Conservation (phyloP, 2,329 filamentous ascomycete genomes). For the Pseudocercospora crystallina region DNA sequence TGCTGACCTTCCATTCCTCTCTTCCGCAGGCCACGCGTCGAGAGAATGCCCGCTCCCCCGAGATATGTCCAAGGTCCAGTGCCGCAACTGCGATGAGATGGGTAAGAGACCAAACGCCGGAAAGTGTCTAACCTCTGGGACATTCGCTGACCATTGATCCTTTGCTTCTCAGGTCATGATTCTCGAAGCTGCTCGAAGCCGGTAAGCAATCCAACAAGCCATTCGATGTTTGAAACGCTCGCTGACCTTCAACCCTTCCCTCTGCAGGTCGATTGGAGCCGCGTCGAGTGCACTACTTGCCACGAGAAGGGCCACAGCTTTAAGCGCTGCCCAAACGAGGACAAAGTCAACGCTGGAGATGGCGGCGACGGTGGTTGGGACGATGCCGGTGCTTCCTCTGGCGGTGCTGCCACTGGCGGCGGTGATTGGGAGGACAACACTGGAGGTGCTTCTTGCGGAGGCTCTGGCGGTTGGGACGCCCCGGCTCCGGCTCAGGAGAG, state of each 20-base stretch:
- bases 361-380: constrained; percentile 14
- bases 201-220: constrained; percentile 4
- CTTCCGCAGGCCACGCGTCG: too few relatives aligned
- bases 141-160: too few relatives aligned
- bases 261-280: constrained; percentile 36
- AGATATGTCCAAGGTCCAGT: constrained; percentile 50
- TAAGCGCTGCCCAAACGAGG: constrained; percentile 28
- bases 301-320: constrained; percentile 30
- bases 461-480: constrained; percentile 16
- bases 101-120: background rate
- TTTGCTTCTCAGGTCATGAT: too few relatives aligned
- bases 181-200: too few relatives aligned
- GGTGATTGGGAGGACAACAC: constrained; percentile 17
- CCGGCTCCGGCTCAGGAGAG: constrained; percentile 10
- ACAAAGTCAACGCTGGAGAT: constrained; percentile 7
- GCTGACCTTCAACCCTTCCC: constrained; percentile 14
- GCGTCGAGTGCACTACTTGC: constrained; percentile 51
- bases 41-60: constrained; percentile 39
- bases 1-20: constrained; percentile 28
- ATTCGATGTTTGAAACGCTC: background rate
- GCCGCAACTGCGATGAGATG: constrained; percentile 46
- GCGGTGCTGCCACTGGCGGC: constrained; percentile 6
- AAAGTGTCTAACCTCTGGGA: too few relatives aligned
- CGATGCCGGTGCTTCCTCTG: constrained; percentile 5
- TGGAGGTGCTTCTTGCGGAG: constrained; percentile 5